These are phyloP conservation scores for Parietaria judaica DNA, from an alignment of 306 rosid species.

Conservation along the genomic window DNA sequence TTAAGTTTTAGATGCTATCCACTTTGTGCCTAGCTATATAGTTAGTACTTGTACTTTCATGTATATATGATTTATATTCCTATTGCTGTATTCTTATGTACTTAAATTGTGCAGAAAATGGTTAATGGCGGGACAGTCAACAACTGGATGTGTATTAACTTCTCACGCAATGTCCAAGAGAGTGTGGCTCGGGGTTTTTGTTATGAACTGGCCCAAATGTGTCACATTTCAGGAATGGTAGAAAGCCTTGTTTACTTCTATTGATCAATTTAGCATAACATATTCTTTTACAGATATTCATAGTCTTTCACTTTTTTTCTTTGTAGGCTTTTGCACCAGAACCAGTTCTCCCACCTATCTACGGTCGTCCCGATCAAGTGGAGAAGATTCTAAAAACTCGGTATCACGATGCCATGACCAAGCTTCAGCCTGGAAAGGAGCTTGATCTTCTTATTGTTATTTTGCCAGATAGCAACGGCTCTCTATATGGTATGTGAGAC, in stretches of 20 bases:
- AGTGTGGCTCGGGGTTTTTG: constrained; percentile 71
- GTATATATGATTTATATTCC: not conserved
- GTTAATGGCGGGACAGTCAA: constrained; percentile 87
- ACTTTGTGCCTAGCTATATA: no score
- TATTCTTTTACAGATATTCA: not conserved
- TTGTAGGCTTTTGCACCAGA: constrained; percentile 60
- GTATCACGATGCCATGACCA: constrained; percentile 67
- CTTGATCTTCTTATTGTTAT: constrained; percentile 84
- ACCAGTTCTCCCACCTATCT: constrained; percentile 56
- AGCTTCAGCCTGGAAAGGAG: constrained; percentile 48
- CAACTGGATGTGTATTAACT: constrained; percentile 83
- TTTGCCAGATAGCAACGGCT: constrained; percentile 89
- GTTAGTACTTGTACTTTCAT: not conserved
- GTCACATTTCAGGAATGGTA: constrained; percentile 93
- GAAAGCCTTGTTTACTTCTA: not conserved
- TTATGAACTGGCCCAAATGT: constrained; percentile 81
- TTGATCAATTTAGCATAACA: not conserved
- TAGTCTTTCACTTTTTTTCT: not conserved
- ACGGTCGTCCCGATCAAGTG: constrained; percentile 85
- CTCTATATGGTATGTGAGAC: constrained; percentile 67
- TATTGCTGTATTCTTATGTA: not conserved
- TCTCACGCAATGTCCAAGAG: constrained; percentile 74
- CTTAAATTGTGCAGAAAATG: constrained; percentile 91
- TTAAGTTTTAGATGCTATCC: not conserved
- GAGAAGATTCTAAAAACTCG: constrained; percentile 70